Percentiles rank a stretch among this genome's conserved stretches.
phyloP scores from a whole-genome alignment of 2,329 filamentous ascomycete species.

The Biscogniauxia mediterranea region DNA sequence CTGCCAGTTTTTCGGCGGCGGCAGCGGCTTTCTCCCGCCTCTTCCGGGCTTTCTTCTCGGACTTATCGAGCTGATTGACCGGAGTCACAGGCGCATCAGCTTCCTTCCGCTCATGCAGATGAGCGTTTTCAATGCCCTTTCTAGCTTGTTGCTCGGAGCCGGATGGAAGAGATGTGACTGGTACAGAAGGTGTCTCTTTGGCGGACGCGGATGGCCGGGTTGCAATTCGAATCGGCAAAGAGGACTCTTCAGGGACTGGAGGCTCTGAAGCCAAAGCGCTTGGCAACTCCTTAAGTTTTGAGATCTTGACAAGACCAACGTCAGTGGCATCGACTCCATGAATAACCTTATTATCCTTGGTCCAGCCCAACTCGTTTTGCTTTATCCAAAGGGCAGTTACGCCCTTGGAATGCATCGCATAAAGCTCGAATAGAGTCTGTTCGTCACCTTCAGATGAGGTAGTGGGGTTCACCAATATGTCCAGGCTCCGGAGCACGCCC shows the following conservation, averaged over 20 bases:
- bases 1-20: slow-evolving; percentile 42
- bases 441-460: slow-evolving; percentile 64
- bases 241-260: slow-evolving; percentile 43
- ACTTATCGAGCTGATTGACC: slow-evolving; percentile 30
- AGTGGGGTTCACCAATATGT: slow-evolving; percentile 75
- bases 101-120: slow-evolving; percentile 30
- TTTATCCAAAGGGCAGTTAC: slow-evolving; percentile 88
- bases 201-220: slow-evolving; percentile 17
- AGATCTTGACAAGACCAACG: slow-evolving; percentile 71
- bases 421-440: slow-evolving; percentile 84
- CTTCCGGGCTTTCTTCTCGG: slow-evolving; percentile 34
- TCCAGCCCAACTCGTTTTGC: slow-evolving; percentile 89
- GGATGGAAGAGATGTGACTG: slow-evolving; percentile 17
- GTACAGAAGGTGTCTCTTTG: slow-evolving; percentile 30
- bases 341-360: slow-evolving; percentile 83
- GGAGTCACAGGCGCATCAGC: slow-evolving; percentile 26
- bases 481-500: slow-evolving; percentile 83
- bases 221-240: slow-evolving; percentile 28
- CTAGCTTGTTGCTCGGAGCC: slow-evolving; percentile 23
- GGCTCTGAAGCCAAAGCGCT: slow-evolving; percentile 46
- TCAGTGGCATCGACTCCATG: slow-evolving; percentile 73
- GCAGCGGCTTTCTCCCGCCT: slow-evolving; percentile 58
- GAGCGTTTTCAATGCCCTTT: slow-evolving; percentile 24
- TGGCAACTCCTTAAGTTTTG: slow-evolving; percentile 60
- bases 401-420: slow-evolving; percentile 95